phyloP scores from a whole-genome alignment of 495 filamentous ascomycete genomes.

The Geopyxis carbonaria region DNA sequence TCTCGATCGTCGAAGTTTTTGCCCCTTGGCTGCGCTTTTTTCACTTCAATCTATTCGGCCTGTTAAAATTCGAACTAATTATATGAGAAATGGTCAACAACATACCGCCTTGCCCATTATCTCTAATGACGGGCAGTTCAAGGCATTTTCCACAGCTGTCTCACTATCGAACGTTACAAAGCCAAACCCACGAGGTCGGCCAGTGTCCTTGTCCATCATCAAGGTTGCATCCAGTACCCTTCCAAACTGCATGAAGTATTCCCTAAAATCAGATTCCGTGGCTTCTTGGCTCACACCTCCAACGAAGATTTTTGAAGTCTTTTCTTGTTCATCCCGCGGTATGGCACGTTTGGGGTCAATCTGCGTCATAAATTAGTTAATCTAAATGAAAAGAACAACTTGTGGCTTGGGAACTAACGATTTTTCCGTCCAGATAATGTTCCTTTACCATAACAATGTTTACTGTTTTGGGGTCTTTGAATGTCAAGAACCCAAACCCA shows the following conservation, averaged over 20 bases:
- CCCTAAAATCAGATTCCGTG: constrained; percentile 83
- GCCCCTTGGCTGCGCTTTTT: constrained; percentile 89
- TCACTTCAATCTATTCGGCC: constrained; percentile 58
- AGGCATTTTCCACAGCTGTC: constrained; percentile 79
- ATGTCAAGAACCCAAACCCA: constrained; percentile 94
- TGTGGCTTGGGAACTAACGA: constrained; percentile 44
- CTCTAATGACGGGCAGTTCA: constrained; percentile 57
- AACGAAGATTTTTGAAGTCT: constrained; percentile 95
- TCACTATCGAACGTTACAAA: constrained; percentile 98
- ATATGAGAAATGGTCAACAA: constrained; percentile 7
- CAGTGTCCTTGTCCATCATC: constrained; percentile 99
- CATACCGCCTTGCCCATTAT: constrained; percentile 67
- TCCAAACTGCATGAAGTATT: constrained; percentile 92
- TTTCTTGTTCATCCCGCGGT: constrained; percentile 92
- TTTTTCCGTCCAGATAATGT: constrained; percentile 93
- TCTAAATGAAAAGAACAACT: constrained; percentile 2
- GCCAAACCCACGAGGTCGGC: constrained; percentile 88
- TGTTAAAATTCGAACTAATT: neutral
- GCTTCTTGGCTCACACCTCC: constrained; percentile 95
- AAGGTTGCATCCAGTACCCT: constrained; percentile 91
- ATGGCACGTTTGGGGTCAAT: constrained; percentile 98
- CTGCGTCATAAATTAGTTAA: constrained; percentile 29
- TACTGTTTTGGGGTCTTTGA: constrained; percentile 90
- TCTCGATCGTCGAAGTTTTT: constrained; percentile 60
- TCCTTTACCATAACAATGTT: constrained; percentile 99